Percentiles rank a stretch among this genome's conserved stretches.
Conservation (phyloP, 371 early-diverging fungal genomes). For the Mucor racemosus region DNA sequence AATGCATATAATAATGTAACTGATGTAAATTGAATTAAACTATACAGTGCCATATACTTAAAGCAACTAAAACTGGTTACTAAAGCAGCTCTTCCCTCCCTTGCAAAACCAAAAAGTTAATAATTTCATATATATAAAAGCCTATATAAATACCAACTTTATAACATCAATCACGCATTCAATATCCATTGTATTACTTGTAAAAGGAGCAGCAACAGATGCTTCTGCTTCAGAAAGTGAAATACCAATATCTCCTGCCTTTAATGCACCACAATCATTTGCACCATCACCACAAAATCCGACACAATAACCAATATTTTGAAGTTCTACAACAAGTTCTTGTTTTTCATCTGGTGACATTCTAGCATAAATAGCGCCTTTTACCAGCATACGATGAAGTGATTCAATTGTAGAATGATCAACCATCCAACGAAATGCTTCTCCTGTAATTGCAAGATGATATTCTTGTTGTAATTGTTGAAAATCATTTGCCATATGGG, state of each 20-base stretch:
- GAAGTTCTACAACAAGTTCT: constrained; percentile 87
- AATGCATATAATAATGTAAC: constrained; percentile 88
- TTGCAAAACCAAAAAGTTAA: constrained; percentile 16
- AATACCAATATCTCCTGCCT: constrained; percentile 97
- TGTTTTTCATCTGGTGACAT: constrained; percentile 99
- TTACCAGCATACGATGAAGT: constrained; percentile 83
- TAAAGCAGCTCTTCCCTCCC: constrained; percentile 97
- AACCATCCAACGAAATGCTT: constrained; percentile 94
- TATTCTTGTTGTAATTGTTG: constrained; percentile 45
- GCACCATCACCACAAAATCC: constrained; percentile 99
- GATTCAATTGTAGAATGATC: constrained; percentile 76
- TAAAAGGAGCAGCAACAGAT: constrained; percentile 98
- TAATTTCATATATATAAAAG: not conserved
- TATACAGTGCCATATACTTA: constrained; percentile 96
- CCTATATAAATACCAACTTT: constrained; percentile 46
- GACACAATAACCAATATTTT: constrained; percentile 88
- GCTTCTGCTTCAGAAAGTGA: constrained; percentile 98
- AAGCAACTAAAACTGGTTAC: constrained; percentile 98
- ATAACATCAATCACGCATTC: constrained; percentile 92
- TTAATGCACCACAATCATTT: constrained; percentile 99
- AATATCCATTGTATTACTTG: constrained; percentile 87
- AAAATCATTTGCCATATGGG: not conserved
- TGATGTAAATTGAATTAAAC: constrained; percentile 90
- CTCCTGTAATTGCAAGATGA: constrained; percentile 91
- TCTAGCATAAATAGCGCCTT: constrained; percentile 94